These are phyloP conservation scores for Boletus fagicola DNA, from an alignment of 768 basidiomycete genomes.

Conservation along the genomic window DNA sequence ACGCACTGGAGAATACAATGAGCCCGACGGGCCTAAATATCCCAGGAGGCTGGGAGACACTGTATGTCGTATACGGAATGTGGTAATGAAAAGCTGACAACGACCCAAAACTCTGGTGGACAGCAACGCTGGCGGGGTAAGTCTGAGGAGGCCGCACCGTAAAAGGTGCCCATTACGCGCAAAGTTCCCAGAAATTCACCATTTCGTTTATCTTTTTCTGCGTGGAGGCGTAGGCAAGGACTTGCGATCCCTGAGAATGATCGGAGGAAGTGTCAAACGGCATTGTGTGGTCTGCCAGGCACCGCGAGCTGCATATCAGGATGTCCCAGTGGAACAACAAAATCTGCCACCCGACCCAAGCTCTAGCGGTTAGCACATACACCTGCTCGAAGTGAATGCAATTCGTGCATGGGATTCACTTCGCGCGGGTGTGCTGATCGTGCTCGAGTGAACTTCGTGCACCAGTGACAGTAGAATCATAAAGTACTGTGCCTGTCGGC, in stretches of 20 bases:
- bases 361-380: not conserved
- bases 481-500: too few relatives aligned
- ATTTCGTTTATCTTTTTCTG: not conserved
- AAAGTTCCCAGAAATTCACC: not conserved
- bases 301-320: not conserved
- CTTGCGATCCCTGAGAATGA: not conserved
- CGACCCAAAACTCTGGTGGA: not conserved
- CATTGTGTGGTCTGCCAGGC: not conserved
- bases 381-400: too few relatives aligned
- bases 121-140: not conserved
- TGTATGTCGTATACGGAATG: not conserved
- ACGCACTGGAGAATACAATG: not conserved
- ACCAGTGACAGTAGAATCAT: too few relatives aligned
- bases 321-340: not conserved
- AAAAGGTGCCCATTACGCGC: not conserved
- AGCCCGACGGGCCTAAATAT: constrained; percentile 10
- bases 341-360: not conserved
- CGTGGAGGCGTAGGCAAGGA: too few relatives aligned
- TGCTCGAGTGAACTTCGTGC: too few relatives aligned
- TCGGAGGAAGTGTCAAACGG: not conserved
- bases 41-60: not conserved
- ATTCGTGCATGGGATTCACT: too few relatives aligned
- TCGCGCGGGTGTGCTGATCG: too few relatives aligned
- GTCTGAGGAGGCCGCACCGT: constrained; percentile 4
- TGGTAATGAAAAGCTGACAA: not conserved